Evolutionary conservation across 2,329 filamentous ascomycete genomes (phyloP), one percentile per base, ranked within the genome.

Genomic region (Aspergillus sp.): DNA sequence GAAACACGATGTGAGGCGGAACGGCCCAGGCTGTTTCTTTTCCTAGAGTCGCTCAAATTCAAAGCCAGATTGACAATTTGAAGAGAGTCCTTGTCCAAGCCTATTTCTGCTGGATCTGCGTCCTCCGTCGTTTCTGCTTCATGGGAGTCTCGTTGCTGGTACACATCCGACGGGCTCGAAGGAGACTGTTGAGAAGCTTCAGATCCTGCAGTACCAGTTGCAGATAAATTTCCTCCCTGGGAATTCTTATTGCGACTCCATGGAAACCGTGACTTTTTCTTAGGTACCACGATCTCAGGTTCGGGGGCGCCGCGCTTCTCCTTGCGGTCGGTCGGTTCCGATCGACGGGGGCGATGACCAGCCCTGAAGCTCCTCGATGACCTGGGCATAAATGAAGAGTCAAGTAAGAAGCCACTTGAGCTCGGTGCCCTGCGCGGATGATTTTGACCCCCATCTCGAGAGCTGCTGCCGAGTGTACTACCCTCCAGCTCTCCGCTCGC

Each of bases 21-120:
- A 66, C 76, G 64, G 62, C 82, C 65, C 71, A 77, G 66, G 73
- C 79, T 64, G 70, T 81, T 48, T 74, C 86, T 67, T 76, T 76
- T 59, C 81, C 81, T 51, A 82, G 81, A 58, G 65, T 96, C 89
- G 70, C 87, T 95, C 39, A 97, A 69, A 51, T 85, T 93, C 54
- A 97, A 69, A 1, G 91, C 91, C 79, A 97, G 87, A 58, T 90
- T 90, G 34, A 97, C 89, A 51, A 97, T 94, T 65, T 95, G 88
- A 4, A 85, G 81, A 6, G 90, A 86, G 58, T 96, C 90, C 47
- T 86, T 76, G 56, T 89, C 82, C 13, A 86, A 60, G 5, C 67
- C 72, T 37, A 59, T 41, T 12, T 60, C 49, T 35, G 54, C 39
- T 42, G 51, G 52, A 19, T 44, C 41, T 9, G 47, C 33, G 13